Evolutionary conservation across 1,139 yeast genomes (phyloP), one percentile per base, ranked within the genome.

Genomic region (Meyerozyma athensensis): DNA sequence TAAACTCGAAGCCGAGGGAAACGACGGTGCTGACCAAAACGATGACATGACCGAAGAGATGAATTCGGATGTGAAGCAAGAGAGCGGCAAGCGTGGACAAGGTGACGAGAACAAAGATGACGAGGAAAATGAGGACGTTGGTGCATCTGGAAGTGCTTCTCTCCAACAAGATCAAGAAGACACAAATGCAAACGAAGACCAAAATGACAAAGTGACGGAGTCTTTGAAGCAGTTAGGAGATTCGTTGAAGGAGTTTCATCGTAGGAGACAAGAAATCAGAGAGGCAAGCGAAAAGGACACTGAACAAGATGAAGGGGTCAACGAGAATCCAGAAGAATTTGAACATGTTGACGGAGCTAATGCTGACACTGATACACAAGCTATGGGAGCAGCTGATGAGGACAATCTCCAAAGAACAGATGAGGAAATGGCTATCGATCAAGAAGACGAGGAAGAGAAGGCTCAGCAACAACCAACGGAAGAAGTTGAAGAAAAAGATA

Each of bases 311-410:
- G 74, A 72, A 33, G 46, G 50, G 2, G 78, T 81, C 12, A 81
- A 76, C 43, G 81, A 77, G 47, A 73, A 79, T 36, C 89, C 94
- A 0, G 96, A 89, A 53, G 96, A 89, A 50, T 86, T 90, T 58
- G 95, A 90, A 58, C 97, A 92, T 56, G 74, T 87, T 39, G 92
- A 86, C 34, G 96, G 95, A 32, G 89, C 84, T 35, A 80, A 80
- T 47, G 75, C 87, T 6, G 79, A 82, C 33, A 58, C 57, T 36
- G 92, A 86, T 40, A 85, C 96, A 0, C 97, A 94, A 59, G 98
- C 97, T 0, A 64, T 92, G 40, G 98, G 97, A 18, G 81, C 94
- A 33, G 96, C 96, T 5, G 77, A 80, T 40, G 77, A 81, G 49
- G 96, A 89, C 36, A 89, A 86, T 53, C 68, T 77, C 28, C 94